Evolutionary conservation across 345 rosid species (phyloP), one percentile per base, ranked within the genome.

Genomic region (Citropsis articulata): DNA sequence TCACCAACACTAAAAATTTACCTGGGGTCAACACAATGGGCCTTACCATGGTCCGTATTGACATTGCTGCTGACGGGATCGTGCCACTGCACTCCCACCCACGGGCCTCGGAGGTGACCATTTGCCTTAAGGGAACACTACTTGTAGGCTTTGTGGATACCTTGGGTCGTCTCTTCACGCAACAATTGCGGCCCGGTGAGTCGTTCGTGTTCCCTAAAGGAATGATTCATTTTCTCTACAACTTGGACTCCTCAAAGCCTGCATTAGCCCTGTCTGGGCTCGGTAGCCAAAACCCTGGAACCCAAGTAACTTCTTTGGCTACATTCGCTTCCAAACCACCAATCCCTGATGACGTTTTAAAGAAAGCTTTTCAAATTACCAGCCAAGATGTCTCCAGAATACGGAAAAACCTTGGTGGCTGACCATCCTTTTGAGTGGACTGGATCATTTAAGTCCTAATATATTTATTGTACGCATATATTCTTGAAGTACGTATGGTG

Each of bases 11-110:
- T 16, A 67, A 78, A 3, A 90, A 91, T 38, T 81, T 93, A 65
- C 95, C 97, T 0, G 97, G 95, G 68, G 69, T 89, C 36, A 94
- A 93, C 83, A 91, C 95, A n/a, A 75, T 87, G 93, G 97, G 97
- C 86, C 88, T 91, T 21, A 60, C 86, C 75, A 81, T 90, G 94
- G 93, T 84, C 78, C 86, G 92, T 0, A 31, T 88, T 0, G 97
- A 91, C 84, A 61, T 92, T 0, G 88, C 71, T 0, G 72, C 77
- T 0, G 61, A 84, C 0, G 98, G 92, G 12, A 42, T 87, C 0
- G 85, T 87, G 25, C 92, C 91, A 2, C 90, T 86, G 42, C 98
- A 90, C 74, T 78, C 67, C 31, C 97, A 92, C 82, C 94, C 97
- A 21, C 88, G 94, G 72, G 95, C 97, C 88, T 91, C 97, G 0